These are phyloP conservation scores for Dothiorella sarmentorum DNA, from an alignment of 2,329 filamentous ascomycete genomes.

Conservation along the genomic window DNA sequence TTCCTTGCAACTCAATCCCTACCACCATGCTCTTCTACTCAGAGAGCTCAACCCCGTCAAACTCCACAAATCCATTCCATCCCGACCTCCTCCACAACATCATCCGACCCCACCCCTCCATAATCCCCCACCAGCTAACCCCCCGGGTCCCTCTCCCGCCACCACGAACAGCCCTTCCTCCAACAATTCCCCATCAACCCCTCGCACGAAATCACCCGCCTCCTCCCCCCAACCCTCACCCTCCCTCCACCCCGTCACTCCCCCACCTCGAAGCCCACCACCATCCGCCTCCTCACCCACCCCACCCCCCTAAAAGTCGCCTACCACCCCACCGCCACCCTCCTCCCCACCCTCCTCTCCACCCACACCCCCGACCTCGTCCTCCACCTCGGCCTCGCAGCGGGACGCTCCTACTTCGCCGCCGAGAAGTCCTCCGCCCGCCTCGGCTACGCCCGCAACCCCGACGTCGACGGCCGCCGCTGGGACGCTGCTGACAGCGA, in stretches of 20 bases:
- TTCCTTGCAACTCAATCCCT: neutral
- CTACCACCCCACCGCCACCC: conserved; percentile 62
- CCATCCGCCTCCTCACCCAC: conserved; percentile 61
- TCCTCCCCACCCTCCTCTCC: conserved; percentile 63
- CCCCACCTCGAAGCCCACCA: conserved; percentile 71
- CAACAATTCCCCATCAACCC: conserved; percentile 68
- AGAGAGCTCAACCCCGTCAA: neutral
- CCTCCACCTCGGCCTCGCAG: conserved; percentile 78
- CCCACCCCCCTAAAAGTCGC: conserved; percentile 66
- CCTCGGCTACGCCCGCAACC: conserved; percentile 63
- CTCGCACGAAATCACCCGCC: conserved; percentile 72
- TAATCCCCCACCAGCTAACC: neutral
- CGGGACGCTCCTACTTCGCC: conserved; percentile 61
- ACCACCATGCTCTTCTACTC: neutral
- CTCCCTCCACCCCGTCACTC: conserved; percentile 44
- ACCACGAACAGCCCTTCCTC: conserved; percentile 64
- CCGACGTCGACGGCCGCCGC: conserved; percentile 62
- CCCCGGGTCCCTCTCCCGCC: neutral
- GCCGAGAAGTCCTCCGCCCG: conserved; percentile 69
- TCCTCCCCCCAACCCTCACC: conserved; percentile 47
- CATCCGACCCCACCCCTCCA: too few species aligned
- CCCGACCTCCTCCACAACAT: neutral
- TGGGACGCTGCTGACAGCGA: conserved; percentile 28
- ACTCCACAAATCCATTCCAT: too few species aligned
- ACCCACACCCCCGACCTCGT: conserved; percentile 54